Evolutionary conservation across 2,329 filamentous ascomycete genomes (phyloP), one percentile per base, ranked within the genome.

Genomic region (Ophiosphaerella herpotricha): DNA sequence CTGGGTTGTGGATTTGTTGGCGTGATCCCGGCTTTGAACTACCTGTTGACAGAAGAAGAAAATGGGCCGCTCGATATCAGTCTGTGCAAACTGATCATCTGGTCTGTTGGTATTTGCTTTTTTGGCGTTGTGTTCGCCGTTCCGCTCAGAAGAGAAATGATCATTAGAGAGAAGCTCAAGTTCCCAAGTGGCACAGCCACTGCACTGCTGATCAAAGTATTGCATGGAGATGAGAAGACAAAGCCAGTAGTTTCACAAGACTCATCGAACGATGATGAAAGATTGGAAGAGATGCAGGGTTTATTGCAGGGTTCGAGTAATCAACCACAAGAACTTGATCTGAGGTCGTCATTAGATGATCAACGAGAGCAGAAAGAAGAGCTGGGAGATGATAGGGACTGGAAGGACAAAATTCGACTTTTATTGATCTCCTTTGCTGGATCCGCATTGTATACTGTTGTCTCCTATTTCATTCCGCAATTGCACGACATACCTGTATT

Each of bases 121-220:
- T 99, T 99, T 69, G 94, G 94, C 0, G 94, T 97, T 1, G 87
- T 97, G 1, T 97, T 99, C 76, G 94, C 92, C 0, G 93, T 99
- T 12, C 94, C 94, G 1, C 70, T 97, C 46, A 83, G 94, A 39
- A 88, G 86, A 48, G 91, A 99, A 75, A 92, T 97, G 46, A 95
- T 99, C 53, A 90, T 99, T 47, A 79, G 89, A 49, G 94, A 99
- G 76, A 89, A 92, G 69, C 76, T 99, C 50, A 94, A 90, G 68
- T 99, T 99, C 62, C 94, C 94, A 0, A 96, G 90, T 63, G 94
- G 94, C 1, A 97, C 95, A 47, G 95, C 94, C 41, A 97, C 94
- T 1, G 94, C 94, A 0, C 82, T 97, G 16, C 87, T 99, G 78
- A 97, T 99, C 58, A 86, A 86, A 3, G 90, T 97, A 2, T 77